A percentile compares a stretch with the other conserved stretches of the same genome.
Conservation (phyloP, 2,329 filamentous ascomycete species). For the Periconia digitata region DNA sequence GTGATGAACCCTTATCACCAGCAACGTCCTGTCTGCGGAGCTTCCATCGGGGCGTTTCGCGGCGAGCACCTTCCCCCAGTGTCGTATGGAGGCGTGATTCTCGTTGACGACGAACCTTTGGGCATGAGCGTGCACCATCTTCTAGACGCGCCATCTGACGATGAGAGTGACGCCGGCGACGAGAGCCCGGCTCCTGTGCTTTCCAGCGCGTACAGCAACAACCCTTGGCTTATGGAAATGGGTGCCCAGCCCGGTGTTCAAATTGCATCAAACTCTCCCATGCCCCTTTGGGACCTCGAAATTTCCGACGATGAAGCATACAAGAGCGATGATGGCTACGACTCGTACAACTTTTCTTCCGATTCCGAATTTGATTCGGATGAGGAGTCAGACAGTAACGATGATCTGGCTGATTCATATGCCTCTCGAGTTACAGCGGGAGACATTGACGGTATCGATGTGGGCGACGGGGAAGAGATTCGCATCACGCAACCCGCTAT, state of each 20-base stretch:
- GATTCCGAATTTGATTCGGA: slow-evolving; percentile 57
- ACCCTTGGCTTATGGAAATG: slow-evolving; percentile 42
- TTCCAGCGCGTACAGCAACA: slow-evolving; percentile 46
- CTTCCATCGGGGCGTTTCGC: slow-evolving; percentile 89
- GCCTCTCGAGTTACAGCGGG: slow-evolving; percentile 46
- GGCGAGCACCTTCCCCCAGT: slow-evolving; percentile 86
- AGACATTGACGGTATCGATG: slow-evolving; percentile 76
- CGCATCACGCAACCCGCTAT: slow-evolving; percentile 89
- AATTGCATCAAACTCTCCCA: slow-evolving; percentile 27
- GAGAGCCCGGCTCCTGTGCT: slow-evolving; percentile 39
- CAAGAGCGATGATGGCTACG: slow-evolving; percentile 44
- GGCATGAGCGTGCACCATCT: slow-evolving; percentile 98
- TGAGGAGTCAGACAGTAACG: slow-evolving; percentile 31
- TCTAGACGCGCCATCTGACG: slow-evolving; percentile 67
- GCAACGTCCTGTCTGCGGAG: slow-evolving; percentile 76
- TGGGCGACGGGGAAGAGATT: slow-evolving; percentile 74
- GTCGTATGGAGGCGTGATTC: slow-evolving; percentile 83
- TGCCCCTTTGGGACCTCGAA: slow-evolving; percentile 47
- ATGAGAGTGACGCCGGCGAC: slow-evolving; percentile 49
- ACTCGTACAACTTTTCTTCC: slow-evolving; percentile 55
- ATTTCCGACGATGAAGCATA: slow-evolving; percentile 57
- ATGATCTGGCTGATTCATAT: slow-evolving; percentile 28
- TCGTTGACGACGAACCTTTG: slow-evolving; percentile 81
- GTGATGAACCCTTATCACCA: slow-evolving; percentile 76
- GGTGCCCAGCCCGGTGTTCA: slow-evolving; percentile 38